phyloP scores from a whole-genome alignment of 176 grass and related monocot genomes.

The Bolboschoenus planiculmis region DNA sequence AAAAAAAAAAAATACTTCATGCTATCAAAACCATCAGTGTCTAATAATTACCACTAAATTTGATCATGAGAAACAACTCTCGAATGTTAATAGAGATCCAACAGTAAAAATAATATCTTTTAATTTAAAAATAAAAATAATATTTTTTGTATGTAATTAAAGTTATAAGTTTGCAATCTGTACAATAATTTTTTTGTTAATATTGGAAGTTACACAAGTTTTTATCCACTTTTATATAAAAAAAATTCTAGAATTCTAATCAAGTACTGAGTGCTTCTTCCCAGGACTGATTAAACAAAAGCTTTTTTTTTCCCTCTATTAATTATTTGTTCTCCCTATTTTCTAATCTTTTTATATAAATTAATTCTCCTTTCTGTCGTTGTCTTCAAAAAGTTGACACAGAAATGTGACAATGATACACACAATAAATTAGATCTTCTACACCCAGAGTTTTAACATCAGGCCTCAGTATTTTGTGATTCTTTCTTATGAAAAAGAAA shows the following conservation, averaged over 20 bases:
- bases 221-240: too few relatives aligned
- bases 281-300: not conserved
- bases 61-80: not conserved
- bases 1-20: not conserved
- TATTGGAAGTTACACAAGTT: too few relatives aligned
- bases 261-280: not conserved
- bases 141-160: too few relatives aligned
- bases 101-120: too few relatives aligned
- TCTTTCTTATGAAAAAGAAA: too few relatives aligned
- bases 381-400: constrained; percentile 10
- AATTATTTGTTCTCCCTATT: too few relatives aligned
- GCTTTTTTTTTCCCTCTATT: too few relatives aligned
- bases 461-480: too few relatives aligned
- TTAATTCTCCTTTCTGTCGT: not conserved
- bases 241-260: not conserved
- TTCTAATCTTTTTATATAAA: not conserved
- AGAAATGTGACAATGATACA: not conserved
- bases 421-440: not conserved
- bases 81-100: too few relatives aligned
- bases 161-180: too few relatives aligned
- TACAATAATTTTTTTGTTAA: too few relatives aligned
- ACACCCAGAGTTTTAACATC: not conserved
- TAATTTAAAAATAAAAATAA: too few relatives aligned
- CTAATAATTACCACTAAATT: not conserved
- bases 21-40: not conserved